Evolutionary conservation across 139 green algal genomes (phyloP).

Genomic region (Chlorella sp.): DNA sequence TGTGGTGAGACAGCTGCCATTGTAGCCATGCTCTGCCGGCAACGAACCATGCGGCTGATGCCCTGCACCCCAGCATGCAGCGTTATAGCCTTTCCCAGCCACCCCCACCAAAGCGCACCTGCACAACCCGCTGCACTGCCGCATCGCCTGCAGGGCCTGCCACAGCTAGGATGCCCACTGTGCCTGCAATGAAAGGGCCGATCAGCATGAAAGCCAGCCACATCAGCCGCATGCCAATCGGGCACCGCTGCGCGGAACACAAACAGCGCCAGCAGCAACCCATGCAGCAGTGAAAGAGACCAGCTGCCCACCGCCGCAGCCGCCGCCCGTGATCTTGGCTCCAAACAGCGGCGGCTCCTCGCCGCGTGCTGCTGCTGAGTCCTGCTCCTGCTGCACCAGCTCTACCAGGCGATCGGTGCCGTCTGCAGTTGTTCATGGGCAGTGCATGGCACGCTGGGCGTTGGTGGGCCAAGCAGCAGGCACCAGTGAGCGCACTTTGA

Average conservation of each 20-base stretch:
- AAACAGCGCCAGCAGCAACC: no score
- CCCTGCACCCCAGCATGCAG: no score
- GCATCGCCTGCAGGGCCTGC: conserved; percentile 24
- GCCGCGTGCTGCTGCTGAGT: conserved; percentile 22
- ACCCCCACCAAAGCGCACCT: not conserved
- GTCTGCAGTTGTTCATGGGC: not conserved
- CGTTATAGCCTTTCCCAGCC: no score
- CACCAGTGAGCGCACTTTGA: no score
- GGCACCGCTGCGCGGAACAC: no score
- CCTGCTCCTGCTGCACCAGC: conserved; percentile 69
- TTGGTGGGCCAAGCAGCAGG: no score
- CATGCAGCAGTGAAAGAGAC: no score
- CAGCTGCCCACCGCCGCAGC: conserved; percentile 81
- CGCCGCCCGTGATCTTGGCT: conserved; percentile 96
- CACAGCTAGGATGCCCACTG: conserved; percentile 54
- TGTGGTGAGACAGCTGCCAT: no score
- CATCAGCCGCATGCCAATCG: no score
- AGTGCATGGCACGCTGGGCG: not conserved
- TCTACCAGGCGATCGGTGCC: conserved; percentile 79
- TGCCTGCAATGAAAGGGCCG: conserved; percentile 34
- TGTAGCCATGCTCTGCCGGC: no score
- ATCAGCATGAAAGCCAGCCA: no score
- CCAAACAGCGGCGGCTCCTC: conserved; percentile 74
- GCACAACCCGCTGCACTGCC: conserved; percentile 48
- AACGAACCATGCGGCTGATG: no score